Conservation (phyloP, 768 basidiomycete genomes). For the Agrocybe pediades region DNA sequence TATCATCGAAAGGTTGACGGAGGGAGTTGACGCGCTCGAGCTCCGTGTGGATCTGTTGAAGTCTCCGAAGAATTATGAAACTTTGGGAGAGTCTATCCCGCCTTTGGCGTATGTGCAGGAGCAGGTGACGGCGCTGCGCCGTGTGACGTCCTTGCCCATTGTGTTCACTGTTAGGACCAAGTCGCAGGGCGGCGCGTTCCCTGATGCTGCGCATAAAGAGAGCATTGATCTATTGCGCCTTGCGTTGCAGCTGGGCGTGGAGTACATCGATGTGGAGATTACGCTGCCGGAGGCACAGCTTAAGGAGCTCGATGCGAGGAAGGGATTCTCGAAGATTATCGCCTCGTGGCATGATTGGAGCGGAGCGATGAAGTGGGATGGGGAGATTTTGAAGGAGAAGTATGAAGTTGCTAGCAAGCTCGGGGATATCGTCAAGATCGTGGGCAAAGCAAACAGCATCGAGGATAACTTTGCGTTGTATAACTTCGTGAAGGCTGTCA, state of each 20-base stretch:
- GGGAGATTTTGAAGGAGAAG: conserved; percentile 63
- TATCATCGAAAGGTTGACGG: conserved; percentile 69
- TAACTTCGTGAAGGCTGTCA: conserved; percentile 60
- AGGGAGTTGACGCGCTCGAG: conserved; percentile 91
- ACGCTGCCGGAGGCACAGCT: conserved; percentile 68
- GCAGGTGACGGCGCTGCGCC: conserved; percentile 80
- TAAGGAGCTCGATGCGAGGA: conserved; percentile 56
- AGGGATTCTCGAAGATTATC: conserved; percentile 78
- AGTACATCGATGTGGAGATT: conserved; percentile 93
- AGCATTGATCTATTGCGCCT: conserved; percentile 76
- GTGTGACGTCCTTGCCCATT: conserved; percentile 78
- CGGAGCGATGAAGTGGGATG: conserved; percentile 82
- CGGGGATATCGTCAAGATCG: conserved; percentile 92
- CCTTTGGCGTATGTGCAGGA: conserved; percentile 71
- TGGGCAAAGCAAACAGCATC: conserved; percentile 76
- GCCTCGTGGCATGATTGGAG: conserved; percentile 97
- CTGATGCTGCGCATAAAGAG: conserved; percentile 71
- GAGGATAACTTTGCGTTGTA: conserved; percentile 82
- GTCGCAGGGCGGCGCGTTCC: conserved; percentile 91
- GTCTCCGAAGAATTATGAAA: conserved; percentile 44
- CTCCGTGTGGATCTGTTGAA: conserved; percentile 90
- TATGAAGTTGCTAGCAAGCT: conserved; percentile 63
- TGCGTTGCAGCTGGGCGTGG: conserved; percentile 81
- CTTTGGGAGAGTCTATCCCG: conserved; percentile 60
- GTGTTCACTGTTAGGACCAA: conserved; percentile 90